A percentile compares a stretch with the other conserved stretches of the same genome.
These are phyloP conservation scores for Candida saitoana DNA, from an alignment of 805 yeast species.

Conservation along the genomic window DNA sequence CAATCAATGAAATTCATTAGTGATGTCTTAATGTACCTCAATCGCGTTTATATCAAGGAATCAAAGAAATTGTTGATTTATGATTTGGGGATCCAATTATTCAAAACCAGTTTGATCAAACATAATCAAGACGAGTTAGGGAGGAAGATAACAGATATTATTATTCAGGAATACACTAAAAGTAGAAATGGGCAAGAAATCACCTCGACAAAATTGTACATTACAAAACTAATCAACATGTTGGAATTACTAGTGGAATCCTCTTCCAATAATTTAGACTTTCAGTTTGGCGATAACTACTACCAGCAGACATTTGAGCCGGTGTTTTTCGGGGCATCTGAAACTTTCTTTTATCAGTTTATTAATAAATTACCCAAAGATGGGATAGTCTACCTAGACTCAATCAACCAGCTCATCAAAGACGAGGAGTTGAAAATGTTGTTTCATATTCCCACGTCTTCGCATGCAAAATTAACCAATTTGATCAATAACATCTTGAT, in stretches of 20 bases:
- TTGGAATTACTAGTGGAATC: slow-evolving; percentile 58
- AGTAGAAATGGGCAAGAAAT: slow-evolving; percentile 53
- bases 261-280: slow-evolving; percentile 16
- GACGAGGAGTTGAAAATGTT: slow-evolving; percentile 60
- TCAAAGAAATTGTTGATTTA: slow-evolving; percentile 58
- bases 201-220: slow-evolving; percentile 49
- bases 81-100: slow-evolving; percentile 69
- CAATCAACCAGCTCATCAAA: slow-evolving; percentile 47
- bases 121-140: slow-evolving; percentile 50
- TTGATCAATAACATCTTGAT: slow-evolving; percentile 60
- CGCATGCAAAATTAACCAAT: slow-evolving; percentile 50
- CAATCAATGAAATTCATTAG: slow-evolving; percentile 72
- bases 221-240: slow-evolving; percentile 65
- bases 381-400: slow-evolving; percentile 55
- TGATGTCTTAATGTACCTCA: slow-evolving; percentile 82
- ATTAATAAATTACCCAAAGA: slow-evolving; percentile 28
- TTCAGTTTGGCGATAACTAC: slow-evolving; percentile 50
- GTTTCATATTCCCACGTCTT: slow-evolving; percentile 49
- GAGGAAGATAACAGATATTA: slow-evolving; percentile 39
- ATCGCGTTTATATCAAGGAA: slow-evolving; percentile 77
- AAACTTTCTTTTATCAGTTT: slow-evolving; percentile 50
- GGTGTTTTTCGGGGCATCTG: slow-evolving; percentile 49
- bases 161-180: slow-evolving; percentile 53
- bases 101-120: slow-evolving; percentile 57
- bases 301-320: slow-evolving; percentile 69